A percentile compares a stretch with the other conserved stretches of the same genome.
Conservation (phyloP, 2,329 filamentous ascomycete species). For the Penicillium sp. region DNA sequence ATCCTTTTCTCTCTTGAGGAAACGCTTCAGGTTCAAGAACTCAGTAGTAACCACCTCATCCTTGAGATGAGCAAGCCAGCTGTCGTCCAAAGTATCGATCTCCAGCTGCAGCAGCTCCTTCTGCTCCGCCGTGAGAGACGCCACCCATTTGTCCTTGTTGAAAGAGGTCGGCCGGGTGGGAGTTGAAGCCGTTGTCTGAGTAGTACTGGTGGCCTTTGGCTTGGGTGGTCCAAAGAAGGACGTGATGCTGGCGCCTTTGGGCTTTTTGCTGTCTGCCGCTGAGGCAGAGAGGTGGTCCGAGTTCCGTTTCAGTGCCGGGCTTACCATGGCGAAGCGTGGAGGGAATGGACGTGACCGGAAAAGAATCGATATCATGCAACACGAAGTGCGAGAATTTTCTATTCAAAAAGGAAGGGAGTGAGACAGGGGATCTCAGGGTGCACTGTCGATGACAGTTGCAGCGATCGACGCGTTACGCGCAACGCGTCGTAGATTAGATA, state of each 20-base stretch:
- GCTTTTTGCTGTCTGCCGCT: slow-evolving; percentile 62
- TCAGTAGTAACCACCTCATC: slow-evolving; percentile 76
- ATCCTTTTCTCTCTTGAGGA: slow-evolving; percentile 74
- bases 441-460: not conserved
- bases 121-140: slow-evolving; percentile 74
- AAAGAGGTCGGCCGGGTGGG: slow-evolving; percentile 56
- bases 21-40: slow-evolving; percentile 85
- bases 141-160: slow-evolving; percentile 88
- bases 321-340: slow-evolving; percentile 26
- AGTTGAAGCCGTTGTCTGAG: slow-evolving; percentile 23
- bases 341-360: not conserved
- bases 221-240: slow-evolving; percentile 82
- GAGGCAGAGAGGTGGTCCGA: slow-evolving; percentile 46
- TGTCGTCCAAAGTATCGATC: slow-evolving; percentile 86
- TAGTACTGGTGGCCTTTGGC: slow-evolving; percentile 30
- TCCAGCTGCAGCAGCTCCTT: slow-evolving; percentile 79
- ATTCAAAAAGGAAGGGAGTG: not conserved
- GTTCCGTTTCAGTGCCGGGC: slow-evolving; percentile 62
- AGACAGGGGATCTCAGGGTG: not conserved
- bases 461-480: slow-evolving; percentile 15
- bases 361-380: not conserved
- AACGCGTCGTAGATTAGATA: slow-evolving; percentile 15
- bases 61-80: slow-evolving; percentile 85
- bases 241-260: slow-evolving; percentile 73
- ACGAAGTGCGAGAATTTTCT: not conserved